Evolutionary conservation across 2,329 filamentous ascomycete genomes (phyloP).

Genomic region (Paecilomyces dactylethromorphus): DNA sequence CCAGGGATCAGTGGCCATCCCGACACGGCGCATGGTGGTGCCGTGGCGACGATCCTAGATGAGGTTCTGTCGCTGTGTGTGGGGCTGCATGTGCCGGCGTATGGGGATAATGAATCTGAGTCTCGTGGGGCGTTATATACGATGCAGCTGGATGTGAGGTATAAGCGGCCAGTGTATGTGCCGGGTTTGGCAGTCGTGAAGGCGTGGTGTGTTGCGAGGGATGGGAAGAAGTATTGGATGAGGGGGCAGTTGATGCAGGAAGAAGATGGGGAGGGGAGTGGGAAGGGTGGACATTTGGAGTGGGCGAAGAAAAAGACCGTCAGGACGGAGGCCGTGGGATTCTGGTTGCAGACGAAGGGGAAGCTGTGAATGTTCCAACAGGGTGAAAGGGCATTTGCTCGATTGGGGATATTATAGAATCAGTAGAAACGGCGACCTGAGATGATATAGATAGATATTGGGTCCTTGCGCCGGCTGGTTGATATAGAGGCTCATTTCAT

Average conservation of each 20-base stretch:
- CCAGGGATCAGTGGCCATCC: constrained; percentile 36
- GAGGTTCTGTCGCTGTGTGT: constrained; percentile 38
- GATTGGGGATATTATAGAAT: too few species aligned
- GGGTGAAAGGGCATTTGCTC: background rate
- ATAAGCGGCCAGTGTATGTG: constrained; percentile 28
- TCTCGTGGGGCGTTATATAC: constrained; percentile 30
- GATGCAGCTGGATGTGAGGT: constrained; percentile 34
- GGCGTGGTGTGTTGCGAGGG: constrained; percentile 27
- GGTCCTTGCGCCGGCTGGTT: background rate
- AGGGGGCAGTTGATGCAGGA: constrained; percentile 33
- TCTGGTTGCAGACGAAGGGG: constrained; percentile 31
- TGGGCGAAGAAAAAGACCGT: constrained; percentile 26
- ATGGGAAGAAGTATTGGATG: constrained; percentile 36
- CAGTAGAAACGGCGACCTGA: background rate
- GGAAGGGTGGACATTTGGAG: constrained; percentile 20
- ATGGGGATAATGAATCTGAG: constrained; percentile 9
- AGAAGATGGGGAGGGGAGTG: constrained; percentile 18
- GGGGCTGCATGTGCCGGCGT: constrained; percentile 20
- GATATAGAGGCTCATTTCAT: background rate
- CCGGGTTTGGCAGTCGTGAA: constrained; percentile 32
- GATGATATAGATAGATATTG: constrained; percentile 2
- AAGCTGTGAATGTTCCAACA: constrained; percentile 15
- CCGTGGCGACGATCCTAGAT: constrained; percentile 36
- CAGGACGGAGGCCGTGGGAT: constrained; percentile 34
- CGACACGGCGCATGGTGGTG: constrained; percentile 32